These are phyloP conservation scores for Saccharomycopsis crataegensis DNA, from an alignment of 1,139 yeast genomes.

Conservation along the genomic window DNA sequence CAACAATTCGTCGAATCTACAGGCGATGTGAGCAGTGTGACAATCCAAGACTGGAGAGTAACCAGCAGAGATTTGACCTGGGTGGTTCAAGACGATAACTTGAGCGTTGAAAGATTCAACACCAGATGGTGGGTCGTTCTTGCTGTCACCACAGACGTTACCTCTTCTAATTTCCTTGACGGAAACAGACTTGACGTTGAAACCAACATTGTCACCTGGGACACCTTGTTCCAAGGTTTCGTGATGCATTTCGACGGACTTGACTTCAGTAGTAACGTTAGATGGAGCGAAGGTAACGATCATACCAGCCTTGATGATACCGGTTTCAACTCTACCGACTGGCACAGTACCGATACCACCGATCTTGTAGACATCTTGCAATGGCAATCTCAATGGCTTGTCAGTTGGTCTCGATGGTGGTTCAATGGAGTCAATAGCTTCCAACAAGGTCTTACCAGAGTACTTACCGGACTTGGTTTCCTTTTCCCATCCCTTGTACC, in stretches of 20 bases:
- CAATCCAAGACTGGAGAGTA: conserved; percentile 92
- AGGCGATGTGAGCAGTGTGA: conserved; percentile 94
- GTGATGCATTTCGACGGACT: conserved; percentile 94
- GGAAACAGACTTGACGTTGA: conserved; percentile 92
- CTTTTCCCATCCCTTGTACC: conserved; percentile 91
- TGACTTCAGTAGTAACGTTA: conserved; percentile 88
- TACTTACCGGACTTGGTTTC: conserved; percentile 74
- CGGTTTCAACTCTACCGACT: conserved; percentile 92
- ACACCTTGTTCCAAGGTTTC: conserved; percentile 78
- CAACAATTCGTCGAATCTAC: conserved; percentile 76
- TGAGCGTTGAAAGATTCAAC: conserved; percentile 82
- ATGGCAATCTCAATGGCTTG: conserved; percentile 87
- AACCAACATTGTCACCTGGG: conserved; percentile 94
- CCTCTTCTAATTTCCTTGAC: conserved; percentile 93
- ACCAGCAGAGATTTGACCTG: conserved; percentile 90
- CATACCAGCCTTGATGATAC: conserved; percentile 89
- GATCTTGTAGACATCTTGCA: conserved; percentile 89
- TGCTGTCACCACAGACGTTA: conserved; percentile 93
- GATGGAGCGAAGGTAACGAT: conserved; percentile 87
- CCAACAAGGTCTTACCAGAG: conserved; percentile 80
- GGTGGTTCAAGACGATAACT: conserved; percentile 87
- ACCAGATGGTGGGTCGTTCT: conserved; percentile 88
- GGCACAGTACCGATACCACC: conserved; percentile 95
- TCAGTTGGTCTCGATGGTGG: conserved; percentile 82
- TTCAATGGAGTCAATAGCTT: conserved; percentile 82